phyloP scores from a whole-genome alignment of 805 yeast genomes.

The Pichia occidentalis region DNA sequence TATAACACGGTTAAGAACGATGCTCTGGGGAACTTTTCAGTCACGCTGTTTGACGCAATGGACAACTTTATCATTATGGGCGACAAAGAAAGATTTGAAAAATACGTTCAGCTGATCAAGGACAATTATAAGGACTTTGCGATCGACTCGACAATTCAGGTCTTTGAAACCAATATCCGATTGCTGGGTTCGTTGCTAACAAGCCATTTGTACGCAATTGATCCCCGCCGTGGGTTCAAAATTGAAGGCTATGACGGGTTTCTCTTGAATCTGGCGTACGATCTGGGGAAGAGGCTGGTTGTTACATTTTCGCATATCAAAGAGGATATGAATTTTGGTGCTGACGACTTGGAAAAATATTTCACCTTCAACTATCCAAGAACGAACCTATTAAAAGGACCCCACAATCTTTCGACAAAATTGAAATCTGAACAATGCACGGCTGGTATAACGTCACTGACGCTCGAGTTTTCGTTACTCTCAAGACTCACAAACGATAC shows the following conservation, averaged over 20 bases:
- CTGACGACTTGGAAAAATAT: not conserved
- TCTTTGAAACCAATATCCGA: conserved; percentile 80
- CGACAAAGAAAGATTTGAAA: conserved; percentile 48
- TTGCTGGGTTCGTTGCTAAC: conserved; percentile 77
- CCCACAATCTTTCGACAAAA: conserved; percentile 35
- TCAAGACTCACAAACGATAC: conserved; percentile 71
- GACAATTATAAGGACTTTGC: conserved; percentile 40
- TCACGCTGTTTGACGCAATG: conserved; percentile 71
- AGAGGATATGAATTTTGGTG: conserved; percentile 3
- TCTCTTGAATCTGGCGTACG: conserved; percentile 63
- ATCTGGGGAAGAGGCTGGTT: conserved; percentile 63
- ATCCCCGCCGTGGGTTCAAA: conserved; percentile 37
- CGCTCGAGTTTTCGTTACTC: conserved; percentile 71
- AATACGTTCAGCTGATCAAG: conserved; percentile 37
- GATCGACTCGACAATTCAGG: conserved; percentile 70
- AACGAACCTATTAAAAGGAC: conserved; percentile 56
- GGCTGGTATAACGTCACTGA: conserved; percentile 81
- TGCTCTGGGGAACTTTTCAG: conserved; percentile 76
- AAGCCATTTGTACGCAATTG: conserved; percentile 65
- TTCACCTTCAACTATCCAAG: conserved; percentile 65
- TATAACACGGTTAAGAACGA: conserved; percentile 64
- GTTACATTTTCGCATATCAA: conserved; percentile 63
- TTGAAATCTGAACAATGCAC: conserved; percentile 67
- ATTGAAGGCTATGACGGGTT: conserved; percentile 58
- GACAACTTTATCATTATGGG: conserved; percentile 74